phyloP scores from a whole-genome alignment of 2,329 filamentous ascomycete genomes.

The Cladosporium sp. region DNA sequence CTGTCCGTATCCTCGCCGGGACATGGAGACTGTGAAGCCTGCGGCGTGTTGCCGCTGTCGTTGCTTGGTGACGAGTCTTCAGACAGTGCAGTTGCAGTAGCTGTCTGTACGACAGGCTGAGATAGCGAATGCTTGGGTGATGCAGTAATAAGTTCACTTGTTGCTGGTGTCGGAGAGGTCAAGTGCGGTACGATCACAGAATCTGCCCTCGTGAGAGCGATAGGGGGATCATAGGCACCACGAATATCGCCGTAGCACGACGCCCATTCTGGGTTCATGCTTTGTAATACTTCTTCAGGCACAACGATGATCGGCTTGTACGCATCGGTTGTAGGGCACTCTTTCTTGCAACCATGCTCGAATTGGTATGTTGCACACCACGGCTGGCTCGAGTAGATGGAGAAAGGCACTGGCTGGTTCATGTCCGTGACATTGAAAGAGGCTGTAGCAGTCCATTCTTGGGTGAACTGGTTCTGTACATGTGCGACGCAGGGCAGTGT shows the following conservation, averaged over 20 bases:
- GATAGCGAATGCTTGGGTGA: no score
- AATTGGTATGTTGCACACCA: not conserved
- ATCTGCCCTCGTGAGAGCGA: not conserved
- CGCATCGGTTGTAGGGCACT: not conserved
- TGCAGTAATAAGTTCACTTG: no score
- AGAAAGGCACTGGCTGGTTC: not conserved
- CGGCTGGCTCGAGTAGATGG: conserved; percentile 3
- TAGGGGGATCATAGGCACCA: not conserved
- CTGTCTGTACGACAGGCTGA: no score
- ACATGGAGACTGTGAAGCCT: no score
- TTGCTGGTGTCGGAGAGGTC: not conserved
- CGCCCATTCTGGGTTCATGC: not conserved
- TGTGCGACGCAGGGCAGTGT: not conserved
- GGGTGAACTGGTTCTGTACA: not conserved
- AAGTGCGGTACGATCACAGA: not conserved
- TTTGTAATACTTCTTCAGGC: not conserved
- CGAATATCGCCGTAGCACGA: not conserved
- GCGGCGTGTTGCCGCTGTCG: no score
- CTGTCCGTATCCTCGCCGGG: no score
- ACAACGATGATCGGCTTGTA: not conserved
- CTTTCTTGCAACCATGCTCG: not conserved
- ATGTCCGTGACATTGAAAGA: conserved; percentile 3
- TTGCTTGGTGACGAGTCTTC: no score
- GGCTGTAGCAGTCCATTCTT: not conserved
- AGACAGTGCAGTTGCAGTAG: no score